Evolutionary conservation across 495 filamentous ascomycete species (phyloP).

Genomic region (Trichoderma virens): DNA sequence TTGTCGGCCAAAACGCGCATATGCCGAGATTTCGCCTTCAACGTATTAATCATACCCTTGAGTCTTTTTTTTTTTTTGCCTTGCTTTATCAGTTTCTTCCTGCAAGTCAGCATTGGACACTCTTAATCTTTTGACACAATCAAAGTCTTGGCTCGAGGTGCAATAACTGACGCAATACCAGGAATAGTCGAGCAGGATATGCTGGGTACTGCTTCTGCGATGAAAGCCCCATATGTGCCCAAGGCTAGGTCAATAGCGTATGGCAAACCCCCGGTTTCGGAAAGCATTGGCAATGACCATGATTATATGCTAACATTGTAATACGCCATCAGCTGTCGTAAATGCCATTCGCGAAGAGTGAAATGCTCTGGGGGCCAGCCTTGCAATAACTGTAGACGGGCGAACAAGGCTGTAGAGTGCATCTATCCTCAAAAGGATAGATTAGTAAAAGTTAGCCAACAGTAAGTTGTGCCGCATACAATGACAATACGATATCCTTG

Average conservation of each 20-base stretch:
- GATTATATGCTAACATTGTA: neutral
- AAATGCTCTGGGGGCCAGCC: conserved; percentile 39
- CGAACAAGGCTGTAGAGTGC: conserved; percentile 34
- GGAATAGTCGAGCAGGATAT: neutral
- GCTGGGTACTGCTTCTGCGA: neutral
- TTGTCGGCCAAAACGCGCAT: too few species aligned
- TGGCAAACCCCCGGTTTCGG: neutral
- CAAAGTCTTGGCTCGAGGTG: neutral
- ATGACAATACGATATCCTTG: neutral
- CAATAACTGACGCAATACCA: neutral
- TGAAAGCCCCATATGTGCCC: neutral
- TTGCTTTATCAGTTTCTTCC: too few species aligned
- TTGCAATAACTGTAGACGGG: conserved; percentile 32
- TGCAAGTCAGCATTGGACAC: too few species aligned
- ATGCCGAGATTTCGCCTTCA: too few species aligned
- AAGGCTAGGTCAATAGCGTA: neutral
- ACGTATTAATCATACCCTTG: too few species aligned
- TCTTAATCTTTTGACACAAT: neutral
- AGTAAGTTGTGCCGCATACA: neutral
- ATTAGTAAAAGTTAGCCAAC: neutral
- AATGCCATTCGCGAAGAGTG: conserved; percentile 41
- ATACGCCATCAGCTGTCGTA: conserved; percentile 26
- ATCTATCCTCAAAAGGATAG: conserved; percentile 33
- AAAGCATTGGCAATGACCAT: neutral
- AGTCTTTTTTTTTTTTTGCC: too few species aligned